A percentile compares a stretch with the other conserved stretches of the same genome.
Evolutionary conservation across 768 basidiomycete species (phyloP).

Genomic region (Boletus vermiculosoides): DNA sequence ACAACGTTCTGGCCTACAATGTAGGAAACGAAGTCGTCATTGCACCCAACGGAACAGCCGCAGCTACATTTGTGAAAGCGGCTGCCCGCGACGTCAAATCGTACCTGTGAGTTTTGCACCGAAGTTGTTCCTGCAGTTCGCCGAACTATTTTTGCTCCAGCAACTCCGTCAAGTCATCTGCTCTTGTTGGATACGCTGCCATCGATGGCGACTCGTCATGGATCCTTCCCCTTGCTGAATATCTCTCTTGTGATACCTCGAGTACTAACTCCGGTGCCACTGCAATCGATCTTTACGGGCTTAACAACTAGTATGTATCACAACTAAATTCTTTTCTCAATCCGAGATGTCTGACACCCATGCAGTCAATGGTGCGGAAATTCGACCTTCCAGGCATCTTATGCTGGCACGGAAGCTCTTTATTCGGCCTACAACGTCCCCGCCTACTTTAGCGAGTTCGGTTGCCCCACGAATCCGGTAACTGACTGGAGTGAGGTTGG

Average conservation of each 20-base stretch:
- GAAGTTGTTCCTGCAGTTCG: not conserved
- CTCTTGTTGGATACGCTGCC: conserved; percentile 81
- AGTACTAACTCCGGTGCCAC: conserved; percentile 51
- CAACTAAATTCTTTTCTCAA: not conserved
- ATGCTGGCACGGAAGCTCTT: conserved; percentile 51
- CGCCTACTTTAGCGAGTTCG: conserved; percentile 90
- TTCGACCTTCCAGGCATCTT: conserved; percentile 54
- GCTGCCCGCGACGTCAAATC: conserved; percentile 87
- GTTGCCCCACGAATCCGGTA: conserved; percentile 67
- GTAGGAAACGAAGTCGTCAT: conserved; percentile 84
- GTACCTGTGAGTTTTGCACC: conserved; percentile 60
- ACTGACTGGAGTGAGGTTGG: conserved; percentile 73
- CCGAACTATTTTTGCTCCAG: conserved; percentile 33
- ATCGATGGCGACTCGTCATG: conserved; percentile 70
- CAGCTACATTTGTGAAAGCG: conserved; percentile 83
- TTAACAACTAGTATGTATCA: conserved; percentile 77
- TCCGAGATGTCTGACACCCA: conserved; percentile 1
- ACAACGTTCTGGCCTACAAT: conserved; percentile 88
- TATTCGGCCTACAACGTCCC: conserved; percentile 70
- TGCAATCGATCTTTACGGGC: conserved; percentile 80
- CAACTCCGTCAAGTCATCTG: conserved; percentile 58
- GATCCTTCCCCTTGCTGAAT: conserved; percentile 69
- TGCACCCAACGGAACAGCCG: conserved; percentile 49
- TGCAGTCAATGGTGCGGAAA: conserved; percentile 81
- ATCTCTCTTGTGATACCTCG: conserved; percentile 71